Evolutionary conservation across 2,329 filamentous ascomycete genomes (phyloP), one percentile per base, ranked within the genome.

Genomic region (Leptographium lundbergii): DNA sequence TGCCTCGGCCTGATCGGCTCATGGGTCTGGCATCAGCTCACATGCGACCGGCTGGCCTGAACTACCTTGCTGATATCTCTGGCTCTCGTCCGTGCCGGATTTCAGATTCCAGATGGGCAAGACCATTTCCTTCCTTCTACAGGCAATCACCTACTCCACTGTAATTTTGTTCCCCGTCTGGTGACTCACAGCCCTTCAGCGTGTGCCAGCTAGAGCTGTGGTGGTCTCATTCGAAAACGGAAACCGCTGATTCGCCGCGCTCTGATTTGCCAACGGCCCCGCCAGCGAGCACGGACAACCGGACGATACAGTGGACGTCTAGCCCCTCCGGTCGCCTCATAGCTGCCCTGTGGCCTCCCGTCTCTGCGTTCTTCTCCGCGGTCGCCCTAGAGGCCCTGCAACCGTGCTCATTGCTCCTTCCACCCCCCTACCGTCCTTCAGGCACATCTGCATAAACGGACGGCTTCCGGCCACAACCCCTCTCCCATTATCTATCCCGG

Each of bases 231-330:
- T 10, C 24, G 1, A 10, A 13, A 22, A 24, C 11, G n/a, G 25
- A 24, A 36, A 36, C 32, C 19, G 34, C 34, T 19, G 36, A 51
- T 29, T 39, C 13, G 32, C 32, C n/a, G 34, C 27, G 11, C 17
- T 24, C 53, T 55, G 53, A 55, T 55, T 55, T 36, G 53, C 17
- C 53, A 22, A 24, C 14, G 32, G 6, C 29, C 53, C 34, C 34
- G 5, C 53, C 48, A n/a, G n/a, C n/a, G n/a, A 42, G 29, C 36
- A 29, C 54, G 54, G 54, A 56, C 54, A 56, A 56, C 54, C 54
- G 54, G 54, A 56, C 54, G 39, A 48, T 32, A 56, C 25, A 42
- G 54, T 39, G 54, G 39, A 17, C 48, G 13, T 29, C n/a, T 29
- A 5, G 25, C 48, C 6, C 9, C 48, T 17, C 25, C 48, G 54